A percentile compares a stretch with the other conserved stretches of the same genome.
phyloP scores from a whole-genome alignment of 2,329 filamentous ascomycete genomes.

The Rasamsonia emersonii region DNA sequence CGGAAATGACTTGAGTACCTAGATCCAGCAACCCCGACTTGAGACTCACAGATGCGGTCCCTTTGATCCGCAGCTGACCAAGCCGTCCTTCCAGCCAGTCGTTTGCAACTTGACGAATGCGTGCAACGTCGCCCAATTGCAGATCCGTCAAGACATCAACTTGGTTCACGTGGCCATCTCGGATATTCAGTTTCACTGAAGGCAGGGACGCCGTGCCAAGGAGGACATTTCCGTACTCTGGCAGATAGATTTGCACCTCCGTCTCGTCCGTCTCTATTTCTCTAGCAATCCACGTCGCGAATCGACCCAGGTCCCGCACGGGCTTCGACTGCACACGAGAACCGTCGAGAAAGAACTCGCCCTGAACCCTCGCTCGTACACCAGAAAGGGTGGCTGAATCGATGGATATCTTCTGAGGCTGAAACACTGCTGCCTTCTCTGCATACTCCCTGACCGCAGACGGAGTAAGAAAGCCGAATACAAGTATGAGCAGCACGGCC shows the following conservation, averaged over 20 bases:
- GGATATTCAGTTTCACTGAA: conserved; percentile 63
- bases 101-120: conserved; percentile 70
- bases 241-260: conserved; percentile 67
- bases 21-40: conserved; percentile 73
- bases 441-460: conserved; percentile 77
- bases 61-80: conserved; percentile 60
- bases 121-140: conserved; percentile 64
- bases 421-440: conserved; percentile 70
- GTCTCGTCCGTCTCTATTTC: conserved; percentile 67
- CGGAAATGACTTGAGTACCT: conserved; percentile 65
- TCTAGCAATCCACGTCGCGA: conserved; percentile 71
- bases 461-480: conserved; percentile 72
- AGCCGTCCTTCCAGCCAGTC: conserved; percentile 80
- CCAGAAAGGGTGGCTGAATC: conserved; percentile 75
- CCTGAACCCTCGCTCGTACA: conserved; percentile 70
- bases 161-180: conserved; percentile 66
- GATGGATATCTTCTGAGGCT: conserved; percentile 75
- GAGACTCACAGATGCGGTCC: conserved; percentile 62
- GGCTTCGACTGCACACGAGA: conserved; percentile 62
- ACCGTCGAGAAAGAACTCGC: conserved; percentile 72
- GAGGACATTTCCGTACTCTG: conserved; percentile 69
- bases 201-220: conserved; percentile 72
- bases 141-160: conserved; percentile 75
- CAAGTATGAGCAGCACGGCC: conserved; percentile 59
- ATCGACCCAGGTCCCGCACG: conserved; percentile 65